Percentiles rank a stretch among this genome's conserved stretches.
phyloP scores from a whole-genome alignment of 352 stramenopile species.

The Globisporangium lucens region DNA sequence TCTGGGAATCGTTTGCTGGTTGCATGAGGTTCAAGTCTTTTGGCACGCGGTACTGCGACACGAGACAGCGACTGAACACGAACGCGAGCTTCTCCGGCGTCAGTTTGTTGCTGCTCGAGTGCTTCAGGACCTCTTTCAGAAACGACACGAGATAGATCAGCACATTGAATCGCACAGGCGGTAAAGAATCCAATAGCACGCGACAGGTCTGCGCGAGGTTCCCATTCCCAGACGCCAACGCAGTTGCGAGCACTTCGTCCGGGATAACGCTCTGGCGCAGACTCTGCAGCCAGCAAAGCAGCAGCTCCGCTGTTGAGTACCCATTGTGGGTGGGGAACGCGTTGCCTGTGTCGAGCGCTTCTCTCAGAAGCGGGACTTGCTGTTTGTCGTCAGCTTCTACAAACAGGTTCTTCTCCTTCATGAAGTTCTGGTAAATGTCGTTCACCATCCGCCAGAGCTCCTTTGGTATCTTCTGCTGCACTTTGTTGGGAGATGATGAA shows the following conservation, averaged over 20 bases:
- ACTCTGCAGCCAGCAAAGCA: slow-evolving; percentile 90
- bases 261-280: slow-evolving; percentile 90
- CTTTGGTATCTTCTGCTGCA: slow-evolving; percentile 90
- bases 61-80: slow-evolving; percentile 72
- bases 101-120: slow-evolving; percentile 54
- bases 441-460: slow-evolving; percentile 98
- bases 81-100: slow-evolving; percentile 71
- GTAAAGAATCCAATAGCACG: slow-evolving; percentile 73
- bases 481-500: slow-evolving; percentile 12
- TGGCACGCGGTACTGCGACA: slow-evolving; percentile 40
- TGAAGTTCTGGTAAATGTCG: slow-evolving; percentile 86
- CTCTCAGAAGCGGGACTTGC: slow-evolving; percentile 69
- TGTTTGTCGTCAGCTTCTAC: slow-evolving; percentile 63
- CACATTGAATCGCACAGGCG: slow-evolving; percentile 94
- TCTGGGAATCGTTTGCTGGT: slow-evolving; percentile 11
- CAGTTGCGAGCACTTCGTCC: slow-evolving; percentile 67
- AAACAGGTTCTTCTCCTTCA: slow-evolving; percentile 83
- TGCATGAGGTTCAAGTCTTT: slow-evolving; percentile 4
- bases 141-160: slow-evolving; percentile 98
- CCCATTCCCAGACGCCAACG: slow-evolving; percentile 50
- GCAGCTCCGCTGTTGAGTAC: slow-evolving; percentile 90
- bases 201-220: slow-evolving; percentile 81
- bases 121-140: slow-evolving; percentile 91
- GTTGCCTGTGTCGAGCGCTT: slow-evolving; percentile 92
- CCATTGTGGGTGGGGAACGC: slow-evolving; percentile 79